Percentiles rank a stretch among this genome's conserved stretches.
Evolutionary conservation across 306 rosid genomes (phyloP).

Genomic region (Dalbergia cultrata): DNA sequence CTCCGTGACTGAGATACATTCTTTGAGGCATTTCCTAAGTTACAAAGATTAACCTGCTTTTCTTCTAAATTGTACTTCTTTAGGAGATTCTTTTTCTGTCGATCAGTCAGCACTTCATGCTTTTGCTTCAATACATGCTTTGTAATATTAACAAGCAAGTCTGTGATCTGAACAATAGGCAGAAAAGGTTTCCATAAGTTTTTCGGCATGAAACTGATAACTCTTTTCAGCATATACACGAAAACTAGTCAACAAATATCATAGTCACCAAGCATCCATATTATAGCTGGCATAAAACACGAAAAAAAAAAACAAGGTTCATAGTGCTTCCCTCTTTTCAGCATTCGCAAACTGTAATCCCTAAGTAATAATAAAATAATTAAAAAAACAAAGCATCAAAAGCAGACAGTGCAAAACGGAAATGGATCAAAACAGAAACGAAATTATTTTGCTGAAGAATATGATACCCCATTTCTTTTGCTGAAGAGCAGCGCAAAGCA

Average conservation of each 20-base stretch:
- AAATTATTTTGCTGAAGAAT: no score
- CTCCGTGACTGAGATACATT: slow-evolving; percentile 19
- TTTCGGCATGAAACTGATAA: slow-evolving; percentile 26
- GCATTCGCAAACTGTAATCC: no score
- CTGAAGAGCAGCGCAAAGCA: no score
- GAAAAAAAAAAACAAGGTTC: background rate
- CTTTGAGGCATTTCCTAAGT: slow-evolving; percentile 7
- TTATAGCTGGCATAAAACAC: background rate
- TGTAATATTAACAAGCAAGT: slow-evolving; percentile 90
- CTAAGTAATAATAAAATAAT: no score
- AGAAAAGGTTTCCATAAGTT: slow-evolving; percentile 44
- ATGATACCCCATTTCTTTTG: no score
- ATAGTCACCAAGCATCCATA: background rate
- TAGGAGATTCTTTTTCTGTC: slow-evolving; percentile 73
- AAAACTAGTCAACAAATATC: slow-evolving; percentile 20
- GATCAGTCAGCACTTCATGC: slow-evolving; percentile 69
- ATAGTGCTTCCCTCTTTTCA: background rate
- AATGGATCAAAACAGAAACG: no score
- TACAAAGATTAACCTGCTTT: slow-evolving; percentile 74
- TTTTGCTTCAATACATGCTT: slow-evolving; percentile 93
- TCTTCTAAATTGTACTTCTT: slow-evolving; percentile 81
- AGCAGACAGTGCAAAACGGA: no score
- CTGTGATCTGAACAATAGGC: slow-evolving; percentile 74
- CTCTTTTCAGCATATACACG: slow-evolving; percentile 30
- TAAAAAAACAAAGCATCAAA: no score